Evolutionary conservation across 2,329 filamentous ascomycete genomes (phyloP), one percentile per base, ranked within the genome.

Genomic region (Macrophomina phaseolina): DNA sequence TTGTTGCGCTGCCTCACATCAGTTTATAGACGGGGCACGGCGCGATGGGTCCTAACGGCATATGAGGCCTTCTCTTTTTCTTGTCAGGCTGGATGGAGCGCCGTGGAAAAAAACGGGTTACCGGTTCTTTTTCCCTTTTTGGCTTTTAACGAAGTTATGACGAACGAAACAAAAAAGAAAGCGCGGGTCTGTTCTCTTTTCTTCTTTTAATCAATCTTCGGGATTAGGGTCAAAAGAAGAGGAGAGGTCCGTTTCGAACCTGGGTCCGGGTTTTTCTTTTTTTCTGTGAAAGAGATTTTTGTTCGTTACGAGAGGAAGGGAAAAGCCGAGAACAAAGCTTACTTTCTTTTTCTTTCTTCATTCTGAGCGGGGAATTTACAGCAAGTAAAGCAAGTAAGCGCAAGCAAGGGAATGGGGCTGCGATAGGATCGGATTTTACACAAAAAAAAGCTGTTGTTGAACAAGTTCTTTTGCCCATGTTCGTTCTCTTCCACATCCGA

Each of bases 71-170:
- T 62, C 58, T 62, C 58, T 62, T 55, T 55, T 62, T 62, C 58
- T 62, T 62, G 45, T 62, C 58, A 49, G 63, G 53, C 63, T 65
- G 63, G 63, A 65, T 65, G 63, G 42, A 65, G 63, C 63, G 63
- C 63, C 58, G 49, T 62, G 38, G 45, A 49, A 62, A 42, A 61
- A 49, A 49, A 32, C 28, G 45, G 58, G 56, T 53, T 52, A 51
- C 45, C 63, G 63, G 51, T 58, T 65, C 51, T 64, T 64, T 64
- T 64, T 55, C 42, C 62, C 51, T 58, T 56, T 63, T 65, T 62
- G 58, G 42, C 45, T 56, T 65, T 65, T 48, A 46, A 65, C 63
- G 63, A 65, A 51, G 38, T 65, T 56, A 65, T 52, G 61, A 64
- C 53, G 58, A 62, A 62, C 58, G 45, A 45, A 9, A 45, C 4